Evolutionary conservation across 768 basidiomycete species (phyloP).

Genomic region (Tulasnella sp.): DNA sequence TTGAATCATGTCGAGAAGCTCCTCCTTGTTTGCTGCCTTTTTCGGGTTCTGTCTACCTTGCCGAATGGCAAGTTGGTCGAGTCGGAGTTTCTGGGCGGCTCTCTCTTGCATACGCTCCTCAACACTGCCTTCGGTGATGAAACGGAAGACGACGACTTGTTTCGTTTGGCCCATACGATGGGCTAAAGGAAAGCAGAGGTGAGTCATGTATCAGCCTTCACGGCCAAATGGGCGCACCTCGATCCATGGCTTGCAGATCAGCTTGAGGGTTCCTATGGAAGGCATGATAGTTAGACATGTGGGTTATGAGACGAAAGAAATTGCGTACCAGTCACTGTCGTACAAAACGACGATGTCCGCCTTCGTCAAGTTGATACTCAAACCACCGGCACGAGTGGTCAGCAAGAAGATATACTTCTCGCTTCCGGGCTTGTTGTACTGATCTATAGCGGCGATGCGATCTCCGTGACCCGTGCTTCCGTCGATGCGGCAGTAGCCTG

Average conservation of each 20-base stretch:
- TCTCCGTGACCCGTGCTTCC: slow-evolving; percentile 96
- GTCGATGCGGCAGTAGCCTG: slow-evolving; percentile 87
- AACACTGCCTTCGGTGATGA: slow-evolving; percentile 93
- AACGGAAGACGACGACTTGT: slow-evolving; percentile 96
- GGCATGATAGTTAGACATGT: not conserved
- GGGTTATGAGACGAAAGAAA: slow-evolving; percentile 14
- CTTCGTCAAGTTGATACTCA: slow-evolving; percentile 94
- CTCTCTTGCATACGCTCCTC: slow-evolving; percentile 95
- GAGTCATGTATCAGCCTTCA: not conserved
- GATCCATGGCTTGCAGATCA: slow-evolving; percentile 98
- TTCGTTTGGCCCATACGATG: slow-evolving; percentile 97
- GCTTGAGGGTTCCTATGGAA: slow-evolving; percentile 90
- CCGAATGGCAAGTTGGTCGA: slow-evolving; percentile 97
- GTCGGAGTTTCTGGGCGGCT: slow-evolving; percentile 90
- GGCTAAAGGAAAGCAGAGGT: slow-evolving; percentile 47
- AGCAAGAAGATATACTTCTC: slow-evolving; percentile 97
- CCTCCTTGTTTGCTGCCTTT: slow-evolving; percentile 94
- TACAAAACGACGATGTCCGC: slow-evolving; percentile 96
- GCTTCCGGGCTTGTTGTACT: slow-evolving; percentile 91
- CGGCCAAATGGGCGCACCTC: slow-evolving; percentile 41
- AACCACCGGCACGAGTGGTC: slow-evolving; percentile 93
- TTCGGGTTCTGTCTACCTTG: slow-evolving; percentile 83
- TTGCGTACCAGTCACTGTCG: slow-evolving; percentile 87
- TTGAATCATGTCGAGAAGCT: slow-evolving; percentile 96
- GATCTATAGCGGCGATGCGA: slow-evolving; percentile 93